A percentile compares a stretch with the other conserved stretches of the same genome.
Conservation (phyloP, 1,284 basidiomycete genomes). For the Rhizopogon hawkerae region DNA sequence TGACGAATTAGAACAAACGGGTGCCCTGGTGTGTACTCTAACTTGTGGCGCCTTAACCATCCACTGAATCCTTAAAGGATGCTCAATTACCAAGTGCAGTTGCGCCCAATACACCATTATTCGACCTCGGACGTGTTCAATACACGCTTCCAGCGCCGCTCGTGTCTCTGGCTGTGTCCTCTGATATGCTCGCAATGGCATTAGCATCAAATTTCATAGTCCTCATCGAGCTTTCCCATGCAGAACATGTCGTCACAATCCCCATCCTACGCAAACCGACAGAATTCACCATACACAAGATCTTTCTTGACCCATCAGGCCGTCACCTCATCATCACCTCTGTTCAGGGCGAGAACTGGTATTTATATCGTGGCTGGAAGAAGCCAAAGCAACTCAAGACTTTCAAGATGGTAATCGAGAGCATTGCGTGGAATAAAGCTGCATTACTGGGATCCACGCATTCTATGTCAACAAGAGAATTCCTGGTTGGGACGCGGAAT, state of each 20-base stretch:
- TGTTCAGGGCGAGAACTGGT: conserved; percentile 88
- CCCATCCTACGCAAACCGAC: conserved; percentile 63
- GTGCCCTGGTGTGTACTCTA: conserved; percentile 30
- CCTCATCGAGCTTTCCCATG: conserved; percentile 76
- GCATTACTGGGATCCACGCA: conserved; percentile 56
- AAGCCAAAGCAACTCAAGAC: conserved; percentile 72
- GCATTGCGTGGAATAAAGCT: conserved; percentile 90
- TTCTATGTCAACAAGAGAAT: conserved; percentile 71
- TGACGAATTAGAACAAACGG: conserved; percentile 31
- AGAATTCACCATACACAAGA: conserved; percentile 66
- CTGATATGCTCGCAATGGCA: conserved; percentile 81
- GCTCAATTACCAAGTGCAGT: conserved; percentile 28
- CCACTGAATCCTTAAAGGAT: conserved; percentile 29
- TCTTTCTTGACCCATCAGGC: conserved; percentile 89
- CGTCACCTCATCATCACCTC: conserved; percentile 85
- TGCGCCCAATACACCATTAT: conserved; percentile 51
- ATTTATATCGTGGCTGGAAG: conserved; percentile 74
- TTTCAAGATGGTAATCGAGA: conserved; percentile 84
- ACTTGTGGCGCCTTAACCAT: conserved; percentile 4
- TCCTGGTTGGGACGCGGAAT: conserved; percentile 81
- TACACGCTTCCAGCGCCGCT: conserved; percentile 79
- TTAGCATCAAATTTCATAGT: conserved; percentile 70
- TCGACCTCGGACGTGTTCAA: conserved; percentile 82
- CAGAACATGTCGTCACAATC: conserved; percentile 74
- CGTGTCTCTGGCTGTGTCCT: conserved; percentile 72